Conservation (phyloP, 768 basidiomycete genomes). For the Serendipita indica region DNA sequence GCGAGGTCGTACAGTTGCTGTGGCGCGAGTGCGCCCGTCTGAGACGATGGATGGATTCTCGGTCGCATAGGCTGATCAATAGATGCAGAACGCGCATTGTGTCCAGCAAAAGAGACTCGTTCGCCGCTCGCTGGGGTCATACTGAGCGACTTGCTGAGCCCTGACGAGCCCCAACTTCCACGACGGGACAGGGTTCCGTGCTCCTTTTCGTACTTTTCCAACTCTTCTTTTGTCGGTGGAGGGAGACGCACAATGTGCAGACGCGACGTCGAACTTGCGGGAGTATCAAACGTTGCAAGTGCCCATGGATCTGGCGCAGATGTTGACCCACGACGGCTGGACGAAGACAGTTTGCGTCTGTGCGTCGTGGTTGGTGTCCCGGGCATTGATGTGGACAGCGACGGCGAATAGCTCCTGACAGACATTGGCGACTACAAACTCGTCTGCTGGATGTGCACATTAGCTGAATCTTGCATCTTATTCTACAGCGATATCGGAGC, state of each 20-base stretch:
- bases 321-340: slow-evolving; percentile 5
- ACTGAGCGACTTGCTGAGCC: background rate
- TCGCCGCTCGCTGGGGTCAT: background rate
- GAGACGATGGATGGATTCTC: slow-evolving; percentile 1
- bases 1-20: slow-evolving; percentile 67
- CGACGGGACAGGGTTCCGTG: background rate
- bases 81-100: background rate
- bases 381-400: slow-evolving; percentile 6
- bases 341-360: background rate
- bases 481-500: too few relatives aligned
- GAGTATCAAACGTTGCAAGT: background rate
- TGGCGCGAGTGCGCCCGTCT: slow-evolving; percentile 33
- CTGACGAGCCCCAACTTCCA: slow-evolving; percentile 4
- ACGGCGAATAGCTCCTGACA: slow-evolving; percentile 7
- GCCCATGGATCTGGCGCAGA: slow-evolving; percentile 10
- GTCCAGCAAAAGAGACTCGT: background rate
- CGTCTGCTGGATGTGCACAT: too few relatives aligned
- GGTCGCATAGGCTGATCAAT: background rate
- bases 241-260: slow-evolving; percentile 6
- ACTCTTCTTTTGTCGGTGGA: slow-evolving; percentile 2
- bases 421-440: too few relatives aligned
- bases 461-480: too few relatives aligned
- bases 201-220: slow-evolving; percentile 7
- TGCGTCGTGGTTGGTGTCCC: background rate
- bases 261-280: slow-evolving; percentile 7